Conservation (phyloP, 352 stramenopile genomes). For the Salisapilia sapeloensis region DNA sequence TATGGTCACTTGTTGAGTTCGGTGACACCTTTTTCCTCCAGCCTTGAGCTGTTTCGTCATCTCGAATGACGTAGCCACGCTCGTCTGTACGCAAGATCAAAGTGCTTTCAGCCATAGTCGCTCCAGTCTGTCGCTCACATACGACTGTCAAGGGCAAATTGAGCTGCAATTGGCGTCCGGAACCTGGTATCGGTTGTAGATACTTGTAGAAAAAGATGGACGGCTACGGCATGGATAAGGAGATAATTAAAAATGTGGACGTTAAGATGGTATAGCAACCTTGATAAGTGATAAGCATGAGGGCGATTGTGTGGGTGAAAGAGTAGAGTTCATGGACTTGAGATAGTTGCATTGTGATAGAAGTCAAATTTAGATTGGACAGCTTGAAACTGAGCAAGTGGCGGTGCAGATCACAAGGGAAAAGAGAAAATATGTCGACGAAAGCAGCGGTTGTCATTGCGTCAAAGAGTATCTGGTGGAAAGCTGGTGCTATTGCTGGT, state of each 20-base stretch:
- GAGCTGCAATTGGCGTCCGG: constrained; percentile 21
- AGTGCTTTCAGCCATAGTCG: constrained; percentile 26
- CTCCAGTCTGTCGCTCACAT: constrained; percentile 30
- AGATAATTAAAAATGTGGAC: too few relatives aligned
- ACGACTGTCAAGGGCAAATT: constrained; percentile 46
- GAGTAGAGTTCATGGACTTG: too few relatives aligned
- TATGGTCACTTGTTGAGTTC: constrained; percentile 11
- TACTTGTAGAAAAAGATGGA: constrained; percentile 76
- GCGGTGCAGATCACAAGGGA: too few relatives aligned
- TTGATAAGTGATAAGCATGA: background rate
- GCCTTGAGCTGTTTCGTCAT: constrained; percentile 17
- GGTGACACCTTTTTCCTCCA: constrained; percentile 43
- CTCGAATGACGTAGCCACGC: constrained; percentile 17
- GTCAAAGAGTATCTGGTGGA: constrained; percentile 62
- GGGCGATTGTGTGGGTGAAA: too few relatives aligned
- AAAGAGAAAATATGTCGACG: constrained; percentile 6
- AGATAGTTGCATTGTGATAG: too few relatives aligned
- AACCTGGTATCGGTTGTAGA: constrained; percentile 40
- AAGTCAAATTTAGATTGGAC: too few relatives aligned
- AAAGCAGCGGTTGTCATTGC: constrained; percentile 42
- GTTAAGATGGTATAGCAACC: too few relatives aligned
- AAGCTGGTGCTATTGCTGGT: constrained; percentile 48
- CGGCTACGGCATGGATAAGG: too few relatives aligned
- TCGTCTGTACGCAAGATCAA: constrained; percentile 45
- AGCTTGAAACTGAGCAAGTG: too few relatives aligned